Base-by-base conservation (phyloP, 2,329 filamentous ascomycete genomes). In the Penicillium janthinellum region DNA sequence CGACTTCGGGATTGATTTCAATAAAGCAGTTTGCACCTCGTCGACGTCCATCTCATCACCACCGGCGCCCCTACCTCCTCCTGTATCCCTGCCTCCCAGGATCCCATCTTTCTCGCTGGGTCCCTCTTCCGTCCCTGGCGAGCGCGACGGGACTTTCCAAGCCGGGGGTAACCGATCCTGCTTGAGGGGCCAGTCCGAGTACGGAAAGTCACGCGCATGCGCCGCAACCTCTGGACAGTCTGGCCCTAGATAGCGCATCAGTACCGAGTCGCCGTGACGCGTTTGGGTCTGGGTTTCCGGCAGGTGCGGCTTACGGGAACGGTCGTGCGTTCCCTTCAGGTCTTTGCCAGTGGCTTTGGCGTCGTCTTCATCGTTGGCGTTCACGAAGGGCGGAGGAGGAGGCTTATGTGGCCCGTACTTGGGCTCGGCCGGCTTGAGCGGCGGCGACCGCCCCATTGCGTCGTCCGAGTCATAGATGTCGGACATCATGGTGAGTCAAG, bases 201-300 rank as follows among this genome's bases (percentile, higher is more conserved):
- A 78, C 22, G 84, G 81, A 64, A 81, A 73, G 62, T 78, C 77
- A 63, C 82, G 83, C 58, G 86, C 88, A 70, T 77, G 44, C 72
- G 64, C 77, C 78, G 88, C 87, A 70, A 91, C 84, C 53, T 92
- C 87, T 53, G 84, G 86, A 65, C 81, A 81, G 70, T 86, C 86
- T 69, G 87, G 86, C 70, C 81, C 84, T 79, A 93, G 82, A 73
- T 83, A 81, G 58, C 79, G 77, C 63, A 94, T 82, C 74, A 94
- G 81, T 64, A 91, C 86, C 67, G 82, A 64, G 62, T 71, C 67
- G 67, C 69, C 85, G 82, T 90, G 87, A 67, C 84, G 86, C 71
- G 84, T 84, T 62, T 71, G 72, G 54, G 68, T 64, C 64, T 67
- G 70, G 60, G 68, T 61, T 59, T 64, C 65, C 62, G 65, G 70